Percentiles rank a stretch among this genome's conserved stretches.
These are phyloP conservation scores for Drosera spatulata DNA, from an alignment of 179 eudicot genomes.

Conservation along the genomic window DNA sequence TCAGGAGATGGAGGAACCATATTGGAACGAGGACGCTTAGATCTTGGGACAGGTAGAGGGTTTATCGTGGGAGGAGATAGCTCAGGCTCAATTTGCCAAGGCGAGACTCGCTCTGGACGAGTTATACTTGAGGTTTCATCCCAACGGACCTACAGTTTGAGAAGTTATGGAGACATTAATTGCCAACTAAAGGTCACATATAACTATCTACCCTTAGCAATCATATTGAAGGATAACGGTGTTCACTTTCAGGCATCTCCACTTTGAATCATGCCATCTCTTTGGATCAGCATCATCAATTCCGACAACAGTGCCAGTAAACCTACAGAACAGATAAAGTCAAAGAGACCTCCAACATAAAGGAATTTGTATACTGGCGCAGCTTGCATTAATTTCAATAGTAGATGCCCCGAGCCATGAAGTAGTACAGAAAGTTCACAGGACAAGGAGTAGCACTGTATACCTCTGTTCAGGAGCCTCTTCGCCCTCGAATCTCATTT, in stretches of 20 bases:
- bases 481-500: conserved; percentile 99
- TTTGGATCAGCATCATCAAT: conserved; percentile 67
- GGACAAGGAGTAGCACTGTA: background rate
- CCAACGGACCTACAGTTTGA: conserved; percentile 63
- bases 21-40: conserved; percentile 68
- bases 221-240: background rate
- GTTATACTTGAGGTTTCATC: conserved; percentile 81
- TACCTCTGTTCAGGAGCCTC: conserved; percentile 99
- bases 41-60: conserved; percentile 68
- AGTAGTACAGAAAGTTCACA: background rate
- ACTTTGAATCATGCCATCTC: conserved; percentile 77
- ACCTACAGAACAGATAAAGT: conserved; percentile 27
- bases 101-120: conserved; percentile 93
- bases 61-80: conserved; percentile 62
- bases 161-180: background rate
- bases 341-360: background rate
- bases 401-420: background rate
- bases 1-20: conserved; percentile 59
- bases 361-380: background rate
- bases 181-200: background rate
- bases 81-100: conserved; percentile 92
- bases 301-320: conserved; percentile 95
- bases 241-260: conserved; percentile 86
- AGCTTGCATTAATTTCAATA: background rate
- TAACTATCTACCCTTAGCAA: background rate